phyloP scores from a whole-genome alignment of 495 filamentous ascomycete species.

The Hypoxylon fuscum region DNA sequence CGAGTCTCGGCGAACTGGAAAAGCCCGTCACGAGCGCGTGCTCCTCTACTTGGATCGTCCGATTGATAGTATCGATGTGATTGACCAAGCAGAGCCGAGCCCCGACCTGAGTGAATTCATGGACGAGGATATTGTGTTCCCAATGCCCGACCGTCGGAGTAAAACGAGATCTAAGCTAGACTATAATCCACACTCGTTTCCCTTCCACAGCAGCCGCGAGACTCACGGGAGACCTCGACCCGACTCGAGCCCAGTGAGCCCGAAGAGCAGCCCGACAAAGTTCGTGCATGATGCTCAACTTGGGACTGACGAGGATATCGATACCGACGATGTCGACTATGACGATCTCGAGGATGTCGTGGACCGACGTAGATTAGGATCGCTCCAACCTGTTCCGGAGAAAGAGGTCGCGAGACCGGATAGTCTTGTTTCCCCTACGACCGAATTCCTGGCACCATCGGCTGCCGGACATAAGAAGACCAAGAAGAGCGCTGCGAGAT shows the following conservation, averaged over 20 bases:
- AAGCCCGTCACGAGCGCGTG: constrained; percentile 43
- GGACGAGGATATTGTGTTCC: constrained; percentile 42
- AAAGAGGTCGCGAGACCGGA: constrained; percentile 39
- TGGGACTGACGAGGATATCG: constrained; percentile 6
- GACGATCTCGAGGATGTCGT: constrained; percentile 25
- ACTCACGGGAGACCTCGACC: constrained; percentile 20
- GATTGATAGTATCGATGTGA: constrained; percentile 36
- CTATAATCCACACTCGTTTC: constrained; percentile 8
- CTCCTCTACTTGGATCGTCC: constrained; percentile 44
- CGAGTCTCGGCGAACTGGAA: constrained; percentile 12
- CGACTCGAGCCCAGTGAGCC: constrained; percentile 37
- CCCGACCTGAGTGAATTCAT: constrained; percentile 53
- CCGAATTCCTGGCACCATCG: constrained; percentile 36
- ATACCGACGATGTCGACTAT: constrained; percentile 19
- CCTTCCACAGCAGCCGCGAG: not conserved
- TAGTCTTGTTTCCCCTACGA: constrained; percentile 48
- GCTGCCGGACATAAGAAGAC: constrained; percentile 43
- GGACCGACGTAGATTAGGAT: not conserved
- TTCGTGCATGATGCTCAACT: constrained; percentile 8
- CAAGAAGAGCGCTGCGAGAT: constrained; percentile 55
- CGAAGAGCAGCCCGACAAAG: constrained; percentile 12
- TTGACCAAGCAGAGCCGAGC: constrained; percentile 48
- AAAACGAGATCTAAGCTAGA: constrained; percentile 29
- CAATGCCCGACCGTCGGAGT: constrained; percentile 32
- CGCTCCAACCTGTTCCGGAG: constrained; percentile 21